These are phyloP conservation scores for Amanita molliuscula DNA, from an alignment of 768 basidiomycete species.

Conservation along the genomic window DNA sequence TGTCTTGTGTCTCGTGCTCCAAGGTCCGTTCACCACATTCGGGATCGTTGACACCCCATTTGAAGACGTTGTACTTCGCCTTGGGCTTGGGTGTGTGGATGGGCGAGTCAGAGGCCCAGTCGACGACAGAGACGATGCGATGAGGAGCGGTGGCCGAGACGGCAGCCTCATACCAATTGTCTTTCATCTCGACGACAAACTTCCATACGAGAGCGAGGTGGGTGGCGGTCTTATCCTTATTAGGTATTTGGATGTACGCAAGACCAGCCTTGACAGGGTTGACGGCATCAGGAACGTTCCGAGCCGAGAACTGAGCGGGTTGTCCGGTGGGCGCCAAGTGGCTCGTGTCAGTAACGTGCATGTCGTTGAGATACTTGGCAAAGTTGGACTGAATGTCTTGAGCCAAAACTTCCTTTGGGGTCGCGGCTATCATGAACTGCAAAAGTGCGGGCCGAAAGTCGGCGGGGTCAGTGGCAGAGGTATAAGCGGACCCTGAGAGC, in stretches of 20 bases:
- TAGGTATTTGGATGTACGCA: slow-evolving; percentile 77
- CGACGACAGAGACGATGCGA: slow-evolving; percentile 79
- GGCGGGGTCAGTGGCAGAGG: slow-evolving; percentile 16
- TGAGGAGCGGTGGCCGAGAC: slow-evolving; percentile 69
- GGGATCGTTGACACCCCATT: slow-evolving; percentile 85
- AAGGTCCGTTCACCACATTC: slow-evolving; percentile 48
- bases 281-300: slow-evolving; percentile 67
- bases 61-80: slow-evolving; percentile 64
- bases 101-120: slow-evolving; percentile 84
- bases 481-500: slow-evolving; percentile 15
- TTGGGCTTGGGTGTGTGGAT: slow-evolving; percentile 27
- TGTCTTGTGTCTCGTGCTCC: slow-evolving; percentile 63
- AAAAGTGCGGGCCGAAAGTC: slow-evolving; percentile 53
- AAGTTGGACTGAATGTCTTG: slow-evolving; percentile 40
- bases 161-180: slow-evolving; percentile 94
- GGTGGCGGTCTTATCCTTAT: slow-evolving; percentile 41
- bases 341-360: slow-evolving; percentile 30
- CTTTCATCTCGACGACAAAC: slow-evolving; percentile 88
- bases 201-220: slow-evolving; percentile 77
- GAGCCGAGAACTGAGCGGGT: slow-evolving; percentile 29
- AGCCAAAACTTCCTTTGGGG: slow-evolving; percentile 37
- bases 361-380: slow-evolving; percentile 37
- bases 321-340: slow-evolving; percentile 38
- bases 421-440: slow-evolving; percentile 73
- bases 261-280: slow-evolving; percentile 73